Percentiles rank a stretch among this genome's conserved stretches.
phyloP scores from a whole-genome alignment of 495 filamentous ascomycete species.

The Rhypophila decipiens region DNA sequence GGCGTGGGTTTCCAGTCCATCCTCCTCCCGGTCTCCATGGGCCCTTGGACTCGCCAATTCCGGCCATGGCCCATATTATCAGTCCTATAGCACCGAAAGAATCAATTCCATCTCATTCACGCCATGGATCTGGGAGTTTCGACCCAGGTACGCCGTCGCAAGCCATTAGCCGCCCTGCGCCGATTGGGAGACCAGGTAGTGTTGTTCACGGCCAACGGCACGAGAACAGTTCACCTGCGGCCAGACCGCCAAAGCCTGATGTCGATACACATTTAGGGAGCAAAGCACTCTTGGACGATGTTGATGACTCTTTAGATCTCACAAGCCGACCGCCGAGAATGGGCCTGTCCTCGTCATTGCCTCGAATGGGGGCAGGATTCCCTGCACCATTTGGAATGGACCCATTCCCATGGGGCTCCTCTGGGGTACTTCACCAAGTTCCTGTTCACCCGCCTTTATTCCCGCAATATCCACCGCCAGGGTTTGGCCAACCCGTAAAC shows the following conservation, averaged over 20 bases:
- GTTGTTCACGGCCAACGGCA: conserved; percentile 42
- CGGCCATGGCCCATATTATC: conserved; percentile 24
- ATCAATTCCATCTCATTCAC: conserved; percentile 32
- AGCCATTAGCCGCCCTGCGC: conserved; percentile 71
- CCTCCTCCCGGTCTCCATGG: conserved; percentile 50
- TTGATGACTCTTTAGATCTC: conserved; percentile 41
- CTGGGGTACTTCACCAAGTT: conserved; percentile 11
- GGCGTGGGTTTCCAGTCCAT: conserved; percentile 58
- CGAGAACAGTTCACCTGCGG: conserved; percentile 36
- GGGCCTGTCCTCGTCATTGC: conserved; percentile 16
- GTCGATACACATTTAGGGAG: conserved; percentile 85
- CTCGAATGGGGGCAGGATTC: conserved; percentile 16
- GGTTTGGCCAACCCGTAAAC: conserved; percentile 14
- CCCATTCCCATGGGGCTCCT: conserved; percentile 20
- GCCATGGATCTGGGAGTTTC: conserved; percentile 40
- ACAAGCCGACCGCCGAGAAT: conserved; percentile 4
- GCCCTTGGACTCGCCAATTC: conserved; percentile 38
- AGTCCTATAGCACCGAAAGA: conserved; percentile 26
- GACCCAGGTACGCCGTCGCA: conserved; percentile 42
- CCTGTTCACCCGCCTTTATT: no score
- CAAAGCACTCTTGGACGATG: conserved; percentile 85
- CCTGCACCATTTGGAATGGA: conserved; percentile 24
- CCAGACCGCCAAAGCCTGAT: conserved; percentile 40
- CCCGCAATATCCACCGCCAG: conserved; percentile 15
- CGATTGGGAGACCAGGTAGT: conserved; percentile 83